Evolutionary conservation across 2,329 filamentous ascomycete genomes (phyloP).

Genomic region (Aspergillus sp.): DNA sequence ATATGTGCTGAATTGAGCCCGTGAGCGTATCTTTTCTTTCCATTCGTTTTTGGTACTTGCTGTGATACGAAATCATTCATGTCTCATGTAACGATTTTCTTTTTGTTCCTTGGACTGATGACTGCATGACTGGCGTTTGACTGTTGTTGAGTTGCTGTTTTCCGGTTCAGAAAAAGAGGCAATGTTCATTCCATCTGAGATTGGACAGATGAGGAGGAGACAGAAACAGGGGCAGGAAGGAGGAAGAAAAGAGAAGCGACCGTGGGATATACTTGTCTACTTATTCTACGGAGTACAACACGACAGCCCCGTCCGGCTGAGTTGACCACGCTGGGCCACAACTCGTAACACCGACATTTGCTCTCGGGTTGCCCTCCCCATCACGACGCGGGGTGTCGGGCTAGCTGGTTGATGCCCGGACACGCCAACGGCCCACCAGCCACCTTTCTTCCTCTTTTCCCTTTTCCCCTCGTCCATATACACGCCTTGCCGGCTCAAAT

Average conservation of each 20-base stretch:
- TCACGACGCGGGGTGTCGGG: neutral
- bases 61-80: slow-evolving; percentile 10
- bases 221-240: too few relatives aligned
- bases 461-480: neutral
- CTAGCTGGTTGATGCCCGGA: neutral
- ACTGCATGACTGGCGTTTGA: slow-evolving; percentile 36
- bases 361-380: too few relatives aligned
- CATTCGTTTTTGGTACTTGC: slow-evolving; percentile 10
- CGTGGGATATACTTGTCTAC: neutral
- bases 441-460: neutral
- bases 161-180: neutral
- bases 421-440: neutral
- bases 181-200: neutral
- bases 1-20: slow-evolving; percentile 32
- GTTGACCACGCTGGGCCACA: too few relatives aligned
- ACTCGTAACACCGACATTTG: too few relatives aligned
- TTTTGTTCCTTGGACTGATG: slow-evolving; percentile 24
- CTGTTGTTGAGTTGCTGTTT: slow-evolving; percentile 5
- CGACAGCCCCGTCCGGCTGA: too few relatives aligned
- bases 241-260: neutral
- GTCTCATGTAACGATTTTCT: slow-evolving; percentile 33
- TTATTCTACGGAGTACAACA: too few relatives aligned
- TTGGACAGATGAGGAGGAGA: neutral
- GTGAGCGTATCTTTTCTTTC: slow-evolving; percentile 14
- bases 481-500: too few relatives aligned